Conservation (phyloP, 768 basidiomycete species). For the Mycena epipterygia region DNA sequence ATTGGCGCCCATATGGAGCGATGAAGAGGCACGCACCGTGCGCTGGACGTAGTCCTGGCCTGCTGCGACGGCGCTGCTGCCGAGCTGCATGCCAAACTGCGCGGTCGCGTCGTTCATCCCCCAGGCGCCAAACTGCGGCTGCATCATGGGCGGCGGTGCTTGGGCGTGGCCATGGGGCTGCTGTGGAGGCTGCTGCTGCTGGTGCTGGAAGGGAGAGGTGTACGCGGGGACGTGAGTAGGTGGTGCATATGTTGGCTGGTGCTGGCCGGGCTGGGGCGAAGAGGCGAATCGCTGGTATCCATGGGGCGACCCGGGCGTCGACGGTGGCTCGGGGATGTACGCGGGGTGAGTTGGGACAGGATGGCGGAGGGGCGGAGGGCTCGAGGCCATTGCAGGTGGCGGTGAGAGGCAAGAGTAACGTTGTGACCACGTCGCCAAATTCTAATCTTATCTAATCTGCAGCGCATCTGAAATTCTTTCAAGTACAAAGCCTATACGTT, state of each 20-base stretch:
- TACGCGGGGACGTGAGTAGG: slow-evolving; percentile 60
- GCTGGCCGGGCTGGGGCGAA: slow-evolving; percentile 55
- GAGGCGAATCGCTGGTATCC: slow-evolving; percentile 82
- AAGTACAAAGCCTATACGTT: too few species aligned
- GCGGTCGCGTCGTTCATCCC: slow-evolving; percentile 94
- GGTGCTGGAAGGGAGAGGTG: slow-evolving; percentile 64
- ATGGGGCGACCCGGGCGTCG: slow-evolving; percentile 79
- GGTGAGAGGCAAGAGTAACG: too few species aligned
- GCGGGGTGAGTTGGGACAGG: slow-evolving; percentile 91
- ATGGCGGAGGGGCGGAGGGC: slow-evolving; percentile 80
- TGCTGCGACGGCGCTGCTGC: slow-evolving; percentile 90
- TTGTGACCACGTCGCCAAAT: too few species aligned
- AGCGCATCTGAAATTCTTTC: too few species aligned
- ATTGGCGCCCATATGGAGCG: slow-evolving; percentile 27
- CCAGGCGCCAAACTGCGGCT: slow-evolving; percentile 77
- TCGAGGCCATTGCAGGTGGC: too few species aligned
- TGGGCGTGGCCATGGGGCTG: slow-evolving; percentile 50
- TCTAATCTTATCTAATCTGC: too few species aligned
- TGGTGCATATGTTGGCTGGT: slow-evolving; percentile 36
- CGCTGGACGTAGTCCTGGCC: slow-evolving; percentile 97
- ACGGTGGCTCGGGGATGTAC: slow-evolving; percentile 86
- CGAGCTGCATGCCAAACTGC: slow-evolving; percentile 96
- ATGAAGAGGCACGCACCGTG: slow-evolving; percentile 72
- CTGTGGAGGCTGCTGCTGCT: slow-evolving; percentile 52
- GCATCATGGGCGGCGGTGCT: slow-evolving; percentile 49